phyloP scores from a whole-genome alignment of 352 stramenopile genomes.

The Phytophthora podocarpi region DNA sequence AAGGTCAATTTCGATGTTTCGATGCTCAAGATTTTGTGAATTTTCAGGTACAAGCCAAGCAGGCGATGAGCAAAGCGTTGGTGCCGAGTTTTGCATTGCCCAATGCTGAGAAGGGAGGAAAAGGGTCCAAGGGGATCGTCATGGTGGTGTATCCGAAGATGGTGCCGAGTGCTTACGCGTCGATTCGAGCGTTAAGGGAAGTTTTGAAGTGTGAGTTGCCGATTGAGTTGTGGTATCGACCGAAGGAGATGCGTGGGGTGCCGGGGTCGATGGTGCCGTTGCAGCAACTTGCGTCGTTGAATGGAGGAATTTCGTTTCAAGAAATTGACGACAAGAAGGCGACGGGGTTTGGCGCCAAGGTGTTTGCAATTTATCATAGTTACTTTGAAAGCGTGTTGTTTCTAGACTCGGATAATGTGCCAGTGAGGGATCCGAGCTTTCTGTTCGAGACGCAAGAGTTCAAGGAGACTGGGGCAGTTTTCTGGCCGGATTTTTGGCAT shows the following conservation, averaged over 20 bases:
- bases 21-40: conserved; percentile 50
- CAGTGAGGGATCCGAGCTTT: conserved; percentile 58
- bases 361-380: conserved; percentile 57
- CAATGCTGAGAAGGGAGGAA: background rate
- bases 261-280: conserved; percentile 24
- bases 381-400: conserved; percentile 57
- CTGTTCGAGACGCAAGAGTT: conserved; percentile 55
- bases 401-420: conserved; percentile 67
- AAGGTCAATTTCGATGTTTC: conserved; percentile 48
- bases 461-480: conserved; percentile 49
- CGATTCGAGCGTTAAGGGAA: conserved; percentile 37
- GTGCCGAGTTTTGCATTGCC: conserved; percentile 18
- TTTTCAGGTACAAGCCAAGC: conserved; percentile 33
- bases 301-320: conserved; percentile 20
- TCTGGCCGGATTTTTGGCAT: conserved; percentile 83
- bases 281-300: conserved; percentile 4
- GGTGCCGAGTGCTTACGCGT: conserved; percentile 50
- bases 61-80: conserved; percentile 21
- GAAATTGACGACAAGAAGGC: conserved; percentile 42
- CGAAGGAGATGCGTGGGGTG: conserved; percentile 34
- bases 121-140: conserved; percentile 42
- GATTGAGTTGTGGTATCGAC: conserved; percentile 59
- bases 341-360: conserved; percentile 55
- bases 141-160: conserved; percentile 68
- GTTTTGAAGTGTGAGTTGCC: conserved; percentile 43